Conservation (phyloP, 306 rosid species). For the Oxytropis ochrocephala region DNA sequence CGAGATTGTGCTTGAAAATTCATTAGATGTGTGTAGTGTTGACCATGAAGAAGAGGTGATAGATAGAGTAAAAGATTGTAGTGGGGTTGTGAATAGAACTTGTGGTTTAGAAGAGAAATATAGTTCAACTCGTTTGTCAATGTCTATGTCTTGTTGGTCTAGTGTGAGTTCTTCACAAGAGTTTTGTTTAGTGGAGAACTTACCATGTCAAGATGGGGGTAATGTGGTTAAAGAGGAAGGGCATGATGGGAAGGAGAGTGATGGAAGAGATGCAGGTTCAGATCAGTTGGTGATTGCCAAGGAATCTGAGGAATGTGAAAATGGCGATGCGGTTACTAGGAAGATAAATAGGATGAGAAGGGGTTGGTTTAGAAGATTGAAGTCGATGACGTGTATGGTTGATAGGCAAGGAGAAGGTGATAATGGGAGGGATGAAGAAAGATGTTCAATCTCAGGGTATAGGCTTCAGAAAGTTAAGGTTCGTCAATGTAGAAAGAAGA, state of each 20-base stretch:
- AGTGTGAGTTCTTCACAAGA: constrained; percentile 24
- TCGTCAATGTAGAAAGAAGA: constrained; percentile 50
- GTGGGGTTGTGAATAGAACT: constrained; percentile 38
- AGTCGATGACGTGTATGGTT: constrained; percentile 61
- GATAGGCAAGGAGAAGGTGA: constrained; percentile 34
- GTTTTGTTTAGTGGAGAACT: constrained; percentile 24
- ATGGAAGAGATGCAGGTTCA: constrained; percentile 21
- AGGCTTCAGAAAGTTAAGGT: constrained; percentile 74
- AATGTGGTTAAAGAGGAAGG: constrained; percentile 30
- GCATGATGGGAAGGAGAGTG: constrained; percentile 22
- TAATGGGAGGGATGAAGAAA: constrained; percentile 9
- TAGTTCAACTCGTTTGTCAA: constrained; percentile 46
- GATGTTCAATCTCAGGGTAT: constrained; percentile 19
- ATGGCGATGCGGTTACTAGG: background rate
- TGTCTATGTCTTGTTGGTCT: constrained; percentile 43
- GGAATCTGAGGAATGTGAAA: constrained; percentile 24
- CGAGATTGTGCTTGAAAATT: constrained; percentile 21
- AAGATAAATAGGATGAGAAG: constrained; percentile 32
- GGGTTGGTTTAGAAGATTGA: constrained; percentile 59
- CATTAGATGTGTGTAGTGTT: constrained; percentile 16
- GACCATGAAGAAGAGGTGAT: constrained; percentile 25
- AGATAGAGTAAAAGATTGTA: constrained; percentile 32
- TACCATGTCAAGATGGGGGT: constrained; percentile 26
- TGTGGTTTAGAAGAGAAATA: constrained; percentile 45
- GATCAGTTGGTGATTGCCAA: constrained; percentile 25